Percentiles rank a stretch among this genome's conserved stretches.
Evolutionary conservation across 1,284 basidiomycete genomes (phyloP).

Genomic region (Termitomyces sp.): DNA sequence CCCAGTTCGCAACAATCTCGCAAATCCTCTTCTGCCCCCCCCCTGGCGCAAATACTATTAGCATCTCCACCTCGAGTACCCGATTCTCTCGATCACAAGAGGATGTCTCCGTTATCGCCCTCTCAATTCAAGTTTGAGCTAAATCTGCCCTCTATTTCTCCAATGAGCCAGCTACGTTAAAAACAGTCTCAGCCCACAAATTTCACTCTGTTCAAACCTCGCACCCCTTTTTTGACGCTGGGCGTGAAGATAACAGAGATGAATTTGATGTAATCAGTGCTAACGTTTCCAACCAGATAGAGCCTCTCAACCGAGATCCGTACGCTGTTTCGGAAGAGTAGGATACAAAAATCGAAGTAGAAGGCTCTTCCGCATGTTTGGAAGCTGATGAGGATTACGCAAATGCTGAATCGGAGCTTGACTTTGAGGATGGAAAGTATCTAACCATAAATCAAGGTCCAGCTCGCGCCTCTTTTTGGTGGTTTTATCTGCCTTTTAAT

Average conservation of each 20-base stretch:
- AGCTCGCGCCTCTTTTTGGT: not conserved
- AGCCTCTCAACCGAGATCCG: slow-evolving; percentile 12
- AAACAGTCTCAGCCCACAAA: slow-evolving; percentile 6
- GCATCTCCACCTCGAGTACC: slow-evolving; percentile 25
- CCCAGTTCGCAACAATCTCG: slow-evolving; percentile 46
- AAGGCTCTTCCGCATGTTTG: slow-evolving; percentile 14
- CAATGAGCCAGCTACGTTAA: slow-evolving; percentile 17
- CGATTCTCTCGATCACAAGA: slow-evolving; percentile 12
- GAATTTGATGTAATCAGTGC: slow-evolving; percentile 16
- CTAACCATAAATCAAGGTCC: not conserved
- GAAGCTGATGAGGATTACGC: slow-evolving; percentile 18
- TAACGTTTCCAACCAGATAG: not conserved
- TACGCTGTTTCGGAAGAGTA: slow-evolving; percentile 18
- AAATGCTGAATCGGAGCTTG: slow-evolving; percentile 1
- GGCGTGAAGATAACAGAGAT: slow-evolving; percentile 16
- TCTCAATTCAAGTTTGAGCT: slow-evolving; percentile 57
- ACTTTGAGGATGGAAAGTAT: not conserved
- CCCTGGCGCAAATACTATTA: too few species aligned
- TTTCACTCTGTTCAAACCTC: slow-evolving; percentile 5
- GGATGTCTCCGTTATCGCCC: slow-evolving; percentile 25
- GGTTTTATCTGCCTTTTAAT: slow-evolving; percentile 27
- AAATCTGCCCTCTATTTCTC: slow-evolving; percentile 38
- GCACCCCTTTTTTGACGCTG: slow-evolving; percentile 2
- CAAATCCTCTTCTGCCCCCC: too few species aligned
- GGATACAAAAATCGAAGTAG: slow-evolving; percentile 15